Base-by-base conservation (phyloP, 2,329 filamentous ascomycete species). In the Pseudocercospora macadamiae region DNA sequence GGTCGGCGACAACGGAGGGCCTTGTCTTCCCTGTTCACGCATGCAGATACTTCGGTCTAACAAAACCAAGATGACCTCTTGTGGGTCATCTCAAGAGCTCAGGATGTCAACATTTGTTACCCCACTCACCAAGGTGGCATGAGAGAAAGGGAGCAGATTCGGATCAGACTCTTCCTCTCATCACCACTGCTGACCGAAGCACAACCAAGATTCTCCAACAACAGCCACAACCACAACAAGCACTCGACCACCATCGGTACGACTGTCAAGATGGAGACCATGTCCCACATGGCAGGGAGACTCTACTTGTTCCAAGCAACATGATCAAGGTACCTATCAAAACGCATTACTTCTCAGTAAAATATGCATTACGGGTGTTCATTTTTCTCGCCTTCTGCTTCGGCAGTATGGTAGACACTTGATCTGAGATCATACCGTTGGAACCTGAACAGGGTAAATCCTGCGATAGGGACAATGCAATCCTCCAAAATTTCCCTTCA, bases 401-500 rank as follows among this genome's bases (percentile, higher is more conserved):
- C 55, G 55, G 68, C 64, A 67, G 69, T 65, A 66, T 30, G 42
- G 54, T 34, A 37, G 54, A 47, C 54, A 60, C 54, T 42, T 65
- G 80, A 79, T 87, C 86, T 89, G 86, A 89, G 86, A 89, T 83
- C 78, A 89, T 87, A 89, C 87, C 87, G 86, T 82, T 79, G 82
- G 90, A 91, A 88, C 90, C 90, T 88, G 90, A 48, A 89, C 87
- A 89, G 86, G 86, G 87, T 88, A 89, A 90, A 89, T 83, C 87
- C 87, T 89, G 88, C 88, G 89, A 87, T 51, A 59, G 90, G 90
- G 88, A 86, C 90, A 85, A 87, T 90, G 88, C 88, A 88, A 87
- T 84, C 86, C 85, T 82, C 78, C 74, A 73, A 70, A 70, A 71
- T 59, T 65, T 62, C 57, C 34, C 19, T 45, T 45, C 21, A 23